Conservation (phyloP, 164 flowering plant species). For the Amborella trichopoda region DNA sequence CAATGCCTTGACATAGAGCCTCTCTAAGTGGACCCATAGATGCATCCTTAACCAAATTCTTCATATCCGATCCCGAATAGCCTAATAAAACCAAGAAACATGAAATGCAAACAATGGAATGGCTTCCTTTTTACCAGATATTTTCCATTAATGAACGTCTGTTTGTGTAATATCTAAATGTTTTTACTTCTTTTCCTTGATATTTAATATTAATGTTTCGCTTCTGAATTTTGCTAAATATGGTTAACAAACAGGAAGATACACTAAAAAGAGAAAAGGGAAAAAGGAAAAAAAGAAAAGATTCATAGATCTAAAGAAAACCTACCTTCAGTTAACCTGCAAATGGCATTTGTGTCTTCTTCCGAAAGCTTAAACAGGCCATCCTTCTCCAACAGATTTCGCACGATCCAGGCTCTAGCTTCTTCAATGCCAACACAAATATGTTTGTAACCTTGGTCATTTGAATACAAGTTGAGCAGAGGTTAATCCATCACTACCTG, state of each 20-base stretch:
- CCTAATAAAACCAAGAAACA: slow-evolving; percentile 36
- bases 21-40: slow-evolving; percentile 97
- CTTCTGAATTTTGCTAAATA: no score
- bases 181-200: no score
- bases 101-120: no score
- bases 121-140: no score
- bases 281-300: no score
- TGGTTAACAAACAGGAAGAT: no score
- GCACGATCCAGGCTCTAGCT: slow-evolving; percentile 94
- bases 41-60: slow-evolving; percentile 95
- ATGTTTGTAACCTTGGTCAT: not conserved
- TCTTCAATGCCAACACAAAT: slow-evolving; percentile 32
- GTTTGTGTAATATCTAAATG: no score
- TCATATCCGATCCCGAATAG: slow-evolving; percentile 99
- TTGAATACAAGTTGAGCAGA: not conserved
- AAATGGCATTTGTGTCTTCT: slow-evolving; percentile 59
- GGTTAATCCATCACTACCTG: slow-evolving; percentile 34
- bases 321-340: slow-evolving; percentile 76
- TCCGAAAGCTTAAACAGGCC: slow-evolving; percentile 73
- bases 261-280: no score
- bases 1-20: slow-evolving; percentile 72
- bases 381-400: slow-evolving; percentile 76
- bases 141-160: no score
- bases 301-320: no score
- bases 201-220: no score